Percentiles rank a stretch among this genome's conserved stretches.
Evolutionary conservation across 306 rosid genomes (phyloP).

Genomic region (Citrullus mucosospermus): DNA sequence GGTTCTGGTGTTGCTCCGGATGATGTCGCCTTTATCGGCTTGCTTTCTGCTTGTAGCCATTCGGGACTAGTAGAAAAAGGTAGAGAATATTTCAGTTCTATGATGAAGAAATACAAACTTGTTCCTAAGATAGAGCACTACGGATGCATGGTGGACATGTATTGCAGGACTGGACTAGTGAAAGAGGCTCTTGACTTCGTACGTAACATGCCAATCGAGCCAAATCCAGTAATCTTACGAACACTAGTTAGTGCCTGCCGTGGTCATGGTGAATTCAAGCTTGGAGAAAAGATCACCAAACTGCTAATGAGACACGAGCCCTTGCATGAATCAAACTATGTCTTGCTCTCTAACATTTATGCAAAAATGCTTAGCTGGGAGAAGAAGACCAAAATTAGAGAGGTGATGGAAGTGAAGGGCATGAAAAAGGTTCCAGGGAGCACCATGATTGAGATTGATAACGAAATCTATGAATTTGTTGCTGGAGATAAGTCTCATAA

Average conservation of each 20-base stretch:
- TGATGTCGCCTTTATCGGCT: slow-evolving; percentile 60
- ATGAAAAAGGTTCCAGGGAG: slow-evolving; percentile 79
- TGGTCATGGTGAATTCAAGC: slow-evolving; percentile 57
- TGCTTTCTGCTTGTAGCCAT: slow-evolving; percentile 91
- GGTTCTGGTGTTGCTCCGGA: slow-evolving; percentile 50
- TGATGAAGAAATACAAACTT: slow-evolving; percentile 33
- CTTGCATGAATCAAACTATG: slow-evolving; percentile 59
- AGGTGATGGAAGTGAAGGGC: slow-evolving; percentile 66
- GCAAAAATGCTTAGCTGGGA: slow-evolving; percentile 73
- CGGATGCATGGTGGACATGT: slow-evolving; percentile 84
- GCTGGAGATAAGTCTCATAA: slow-evolving; percentile 79
- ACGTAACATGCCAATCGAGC: slow-evolving; percentile 50
- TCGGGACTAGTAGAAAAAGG: slow-evolving; percentile 66
- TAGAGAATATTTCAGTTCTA: slow-evolving; percentile 37
- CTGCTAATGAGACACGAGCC: slow-evolving; percentile 52
- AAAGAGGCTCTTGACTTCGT: slow-evolving; percentile 64
- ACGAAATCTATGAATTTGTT: slow-evolving; percentile 57
- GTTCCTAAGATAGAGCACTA: slow-evolving; percentile 80
- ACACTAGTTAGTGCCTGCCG: slow-evolving; percentile 60
- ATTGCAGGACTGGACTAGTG: slow-evolving; percentile 75
- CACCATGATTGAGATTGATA: slow-evolving; percentile 77
- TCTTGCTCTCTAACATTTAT: slow-evolving; percentile 72
- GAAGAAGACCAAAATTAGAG: slow-evolving; percentile 70
- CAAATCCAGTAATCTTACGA: slow-evolving; percentile 64
- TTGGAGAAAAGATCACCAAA: slow-evolving; percentile 57